Base-by-base conservation (phyloP, 129 eudicot genomes). In the Oenanthe sinensis region DNA sequence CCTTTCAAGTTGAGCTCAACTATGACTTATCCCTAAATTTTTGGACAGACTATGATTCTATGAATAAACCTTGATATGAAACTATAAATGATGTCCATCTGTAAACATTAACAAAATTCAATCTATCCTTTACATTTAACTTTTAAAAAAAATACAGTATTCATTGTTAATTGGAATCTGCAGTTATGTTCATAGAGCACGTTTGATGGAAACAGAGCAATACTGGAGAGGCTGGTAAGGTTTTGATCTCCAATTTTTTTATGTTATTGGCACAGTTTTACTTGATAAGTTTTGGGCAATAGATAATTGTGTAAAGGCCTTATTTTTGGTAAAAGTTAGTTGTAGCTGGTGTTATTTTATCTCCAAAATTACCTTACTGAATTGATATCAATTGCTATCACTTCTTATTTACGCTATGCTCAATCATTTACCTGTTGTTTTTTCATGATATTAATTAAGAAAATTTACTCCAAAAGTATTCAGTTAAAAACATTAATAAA, bases 181-280 rank as follows among this genome's bases (percentile, higher is more conserved):
- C 84, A 95, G 98, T 85, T 95, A 91, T 44, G 54, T 86, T 50
- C 92, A 90, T 84, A 85, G 96, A 81, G 96, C 97, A 47, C 89
- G 81, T 46, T 84, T 95, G 82, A 91, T 84, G 87, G 91, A 92
- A 88, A 91, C 97, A 67, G 98, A 95, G 79, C 97, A 88, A 67
- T 87, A 88, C 80, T 95, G 98, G 98, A 87, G 87, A 88, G 97
- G 96, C 87, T 95, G 98, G 98, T 95, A 93, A 75, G 83, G 30
- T 42, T 75, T 42, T 19, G 33, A 77, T 72, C 30, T 75, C 77
- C 24, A 71, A 17, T 19, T 77, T 42, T 39, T 9, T 4, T 73
- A 39, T 48, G 28, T 73, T 46, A 72, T 11, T 46, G 60, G 60
- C 3, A 26, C 50, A 20, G 4, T 46, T 74, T 5, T 4, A 45